A percentile compares a stretch with the other conserved stretches of the same genome.
These are phyloP conservation scores for Pythium dissimile DNA, from an alignment of 352 stramenopile genomes.

Conservation along the genomic window DNA sequence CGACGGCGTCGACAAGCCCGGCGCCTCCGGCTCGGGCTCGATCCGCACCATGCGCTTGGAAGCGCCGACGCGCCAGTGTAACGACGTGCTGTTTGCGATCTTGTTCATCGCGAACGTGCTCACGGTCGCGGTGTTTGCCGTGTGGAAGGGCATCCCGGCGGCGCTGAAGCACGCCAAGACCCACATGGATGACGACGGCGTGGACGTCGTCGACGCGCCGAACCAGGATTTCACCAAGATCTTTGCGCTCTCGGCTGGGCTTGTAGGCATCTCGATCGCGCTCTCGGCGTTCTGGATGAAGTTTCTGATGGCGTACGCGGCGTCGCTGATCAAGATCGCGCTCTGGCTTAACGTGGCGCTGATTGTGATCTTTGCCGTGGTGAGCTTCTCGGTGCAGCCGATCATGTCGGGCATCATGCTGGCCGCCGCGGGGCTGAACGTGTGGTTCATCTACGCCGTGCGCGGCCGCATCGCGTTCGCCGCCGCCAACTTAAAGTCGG, in stretches of 20 bases:
- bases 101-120: constrained; percentile 66
- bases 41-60: constrained; percentile 70
- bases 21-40: constrained; percentile 31
- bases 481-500: constrained; percentile 73
- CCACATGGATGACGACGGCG: constrained; percentile 19
- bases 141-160: constrained; percentile 67
- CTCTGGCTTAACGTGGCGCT: constrained; percentile 81
- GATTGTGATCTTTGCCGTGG: constrained; percentile 57
- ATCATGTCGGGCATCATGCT: constrained; percentile 63
- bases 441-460: constrained; percentile 80
- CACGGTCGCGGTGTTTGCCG: constrained; percentile 57
- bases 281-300: constrained; percentile 78
- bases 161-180: constrained; percentile 31
- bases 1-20: constrained; percentile 18
- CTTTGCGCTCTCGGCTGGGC: constrained; percentile 43
- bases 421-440: constrained; percentile 61
- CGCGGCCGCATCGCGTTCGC: constrained; percentile 81
- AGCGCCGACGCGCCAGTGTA: constrained; percentile 51
- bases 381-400: constrained; percentile 58
- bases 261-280: constrained; percentile 47
- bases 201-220: constrained; percentile 10
- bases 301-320: constrained; percentile 70
- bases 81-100: constrained; percentile 68
- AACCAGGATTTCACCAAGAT: constrained; percentile 44
- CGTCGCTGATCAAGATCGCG: constrained; percentile 74